phyloP scores from a whole-genome alignment of 202 grass and related monocot genomes.

The Digitaria exilis region DNA sequence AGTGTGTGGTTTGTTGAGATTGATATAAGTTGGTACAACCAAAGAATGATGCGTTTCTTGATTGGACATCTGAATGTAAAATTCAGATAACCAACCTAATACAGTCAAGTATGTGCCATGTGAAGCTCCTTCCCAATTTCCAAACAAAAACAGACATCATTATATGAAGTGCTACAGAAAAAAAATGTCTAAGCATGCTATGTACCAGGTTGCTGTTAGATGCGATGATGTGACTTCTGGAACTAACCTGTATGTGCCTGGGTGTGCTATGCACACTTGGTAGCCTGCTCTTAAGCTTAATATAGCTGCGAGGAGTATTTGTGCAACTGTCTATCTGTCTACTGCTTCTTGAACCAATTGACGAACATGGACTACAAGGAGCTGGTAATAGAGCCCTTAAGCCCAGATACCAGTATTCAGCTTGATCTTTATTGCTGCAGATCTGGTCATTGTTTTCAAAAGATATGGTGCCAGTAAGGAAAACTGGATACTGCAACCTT shows the following conservation, averaged over 20 bases:
- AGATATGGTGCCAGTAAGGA: not conserved
- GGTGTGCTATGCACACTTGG: slow-evolving; percentile 54
- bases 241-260: slow-evolving; percentile 81
- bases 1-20: slow-evolving; percentile 9
- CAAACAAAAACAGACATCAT: not conserved
- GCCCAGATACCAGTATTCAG: slow-evolving; percentile 81
- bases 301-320: slow-evolving; percentile 65
- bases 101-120: not conserved
- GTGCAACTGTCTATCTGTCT: slow-evolving; percentile 66
- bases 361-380: slow-evolving; percentile 59
- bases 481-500: not conserved
- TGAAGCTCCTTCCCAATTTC: slow-evolving; percentile 6
- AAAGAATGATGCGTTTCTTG: not conserved
- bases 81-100: slow-evolving; percentile 3
- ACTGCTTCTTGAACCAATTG: slow-evolving; percentile 55
- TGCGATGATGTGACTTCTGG: not conserved
- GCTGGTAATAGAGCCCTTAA: slow-evolving; percentile 62
- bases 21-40: slow-evolving; percentile 16
- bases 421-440: slow-evolving; percentile 88
- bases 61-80: slow-evolving; percentile 16
- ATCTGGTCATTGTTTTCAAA: slow-evolving; percentile 53
- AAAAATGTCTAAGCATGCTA: not conserved
- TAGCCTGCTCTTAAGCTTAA: slow-evolving; percentile 62
- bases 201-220: not conserved
- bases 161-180: not conserved